phyloP scores from a whole-genome alignment of 352 stramenopile genomes.

The Globisporangium parvum region DNA sequence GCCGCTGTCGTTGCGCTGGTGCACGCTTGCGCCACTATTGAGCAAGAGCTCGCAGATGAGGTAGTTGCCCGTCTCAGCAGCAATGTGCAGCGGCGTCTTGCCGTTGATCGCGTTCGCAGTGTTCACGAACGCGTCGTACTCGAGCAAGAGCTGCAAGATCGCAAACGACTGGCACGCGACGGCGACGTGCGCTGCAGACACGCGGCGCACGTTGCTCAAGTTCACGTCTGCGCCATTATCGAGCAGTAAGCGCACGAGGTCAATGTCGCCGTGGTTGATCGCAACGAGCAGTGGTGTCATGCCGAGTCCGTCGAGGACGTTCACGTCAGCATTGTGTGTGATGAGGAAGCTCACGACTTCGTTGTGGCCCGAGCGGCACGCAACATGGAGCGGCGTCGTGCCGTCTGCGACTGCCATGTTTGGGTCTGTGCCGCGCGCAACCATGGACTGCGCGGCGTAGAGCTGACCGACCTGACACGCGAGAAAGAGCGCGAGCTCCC shows the following conservation, averaged over 20 bases:
- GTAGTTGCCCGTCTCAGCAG: constrained; percentile 40
- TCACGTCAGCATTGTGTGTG: constrained; percentile 33
- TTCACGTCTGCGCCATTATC: constrained; percentile 46
- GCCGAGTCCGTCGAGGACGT: constrained; percentile 27
- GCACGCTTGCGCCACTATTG: constrained; percentile 14
- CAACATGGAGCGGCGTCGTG: constrained; percentile 37
- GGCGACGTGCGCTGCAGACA: constrained; percentile 45
- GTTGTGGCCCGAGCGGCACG: constrained; percentile 34
- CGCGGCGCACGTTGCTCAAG: constrained; percentile 27
- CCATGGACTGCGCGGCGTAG: constrained; percentile 36
- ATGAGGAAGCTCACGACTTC: constrained; percentile 43
- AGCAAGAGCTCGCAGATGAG: constrained; percentile 43
- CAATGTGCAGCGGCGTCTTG: constrained; percentile 56
- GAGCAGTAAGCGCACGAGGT: constrained; percentile 42
- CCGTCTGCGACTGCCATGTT: constrained; percentile 35
- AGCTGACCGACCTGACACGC: constrained; percentile 42
- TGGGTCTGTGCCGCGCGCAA: constrained; percentile 33
- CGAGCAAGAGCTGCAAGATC: constrained; percentile 35
- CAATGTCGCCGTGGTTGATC: constrained; percentile 36
- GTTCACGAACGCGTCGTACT: constrained; percentile 45
- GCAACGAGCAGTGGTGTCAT: constrained; percentile 48
- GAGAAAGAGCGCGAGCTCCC: constrained; percentile 46
- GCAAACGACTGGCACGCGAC: constrained; percentile 33
- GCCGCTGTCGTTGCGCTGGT: constrained; percentile 12
- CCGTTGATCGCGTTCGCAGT: constrained; percentile 36